phyloP scores from a whole-genome alignment of 352 stramenopile genomes.

The Blastocystis sp. region DNA sequence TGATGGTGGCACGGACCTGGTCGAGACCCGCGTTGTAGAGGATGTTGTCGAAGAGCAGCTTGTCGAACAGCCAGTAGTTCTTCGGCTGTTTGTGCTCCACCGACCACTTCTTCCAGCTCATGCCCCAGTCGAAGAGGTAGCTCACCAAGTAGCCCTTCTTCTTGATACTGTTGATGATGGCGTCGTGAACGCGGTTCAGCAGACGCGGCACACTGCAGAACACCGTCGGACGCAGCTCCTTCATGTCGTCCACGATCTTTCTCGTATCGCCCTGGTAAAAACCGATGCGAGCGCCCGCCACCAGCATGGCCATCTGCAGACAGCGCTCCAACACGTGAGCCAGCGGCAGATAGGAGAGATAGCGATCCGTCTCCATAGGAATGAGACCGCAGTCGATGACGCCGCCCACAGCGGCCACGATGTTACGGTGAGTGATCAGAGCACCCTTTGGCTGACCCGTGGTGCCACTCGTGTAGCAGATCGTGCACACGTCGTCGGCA shows the following conservation, averaged over 20 bases:
- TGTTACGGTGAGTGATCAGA: constrained; percentile 78
- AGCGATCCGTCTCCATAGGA: constrained; percentile 42
- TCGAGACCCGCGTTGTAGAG: constrained; percentile 77
- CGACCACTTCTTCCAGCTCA: constrained; percentile 68
- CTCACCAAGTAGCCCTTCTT: constrained; percentile 69
- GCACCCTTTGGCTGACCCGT: constrained; percentile 89
- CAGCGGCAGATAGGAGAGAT: constrained; percentile 71
- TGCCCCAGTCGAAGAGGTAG: constrained; percentile 74
- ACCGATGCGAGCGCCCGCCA: constrained; percentile 43
- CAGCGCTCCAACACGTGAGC: constrained; percentile 67
- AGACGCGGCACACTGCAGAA: constrained; percentile 81
- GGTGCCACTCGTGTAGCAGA: constrained; percentile 86
- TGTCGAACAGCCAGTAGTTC: constrained; percentile 75
- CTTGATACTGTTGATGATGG: constrained; percentile 69
- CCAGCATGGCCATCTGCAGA: constrained; percentile 59
- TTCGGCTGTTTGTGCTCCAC: constrained; percentile 61
- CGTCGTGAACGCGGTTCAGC: constrained; percentile 73
- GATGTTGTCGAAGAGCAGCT: constrained; percentile 84
- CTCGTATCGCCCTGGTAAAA: constrained; percentile 61
- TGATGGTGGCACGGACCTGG: constrained; percentile 76
- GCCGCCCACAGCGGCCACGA: constrained; percentile 64
- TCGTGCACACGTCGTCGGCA: constrained; percentile 76
- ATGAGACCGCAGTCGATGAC: constrained; percentile 47
- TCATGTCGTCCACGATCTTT: constrained; percentile 79
- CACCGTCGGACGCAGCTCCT: constrained; percentile 76